phyloP scores from a whole-genome alignment of 352 stramenopile genomes.

The Phytophthora idaei region DNA sequence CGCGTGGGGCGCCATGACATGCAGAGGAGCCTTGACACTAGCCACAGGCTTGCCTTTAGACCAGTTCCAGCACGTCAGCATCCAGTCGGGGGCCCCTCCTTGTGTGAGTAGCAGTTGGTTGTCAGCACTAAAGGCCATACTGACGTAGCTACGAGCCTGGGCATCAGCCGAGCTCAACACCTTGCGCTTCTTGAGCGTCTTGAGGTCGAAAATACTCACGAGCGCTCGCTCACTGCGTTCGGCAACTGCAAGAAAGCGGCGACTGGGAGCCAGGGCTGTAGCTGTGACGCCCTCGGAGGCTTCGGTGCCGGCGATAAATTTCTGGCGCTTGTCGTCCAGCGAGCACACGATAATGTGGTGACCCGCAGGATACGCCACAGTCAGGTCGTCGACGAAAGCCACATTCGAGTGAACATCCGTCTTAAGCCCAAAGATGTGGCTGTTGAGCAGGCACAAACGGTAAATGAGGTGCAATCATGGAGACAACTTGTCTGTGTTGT shows the following conservation, averaged over 20 bases:
- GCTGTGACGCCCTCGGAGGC: conserved; percentile 75
- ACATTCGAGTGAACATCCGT: conserved; percentile 81
- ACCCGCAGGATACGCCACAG: conserved; percentile 84
- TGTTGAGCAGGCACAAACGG: conserved; percentile 15
- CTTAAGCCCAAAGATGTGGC: conserved; percentile 93
- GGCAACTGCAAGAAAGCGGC: conserved; percentile 79
- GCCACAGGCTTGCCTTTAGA: conserved; percentile 90
- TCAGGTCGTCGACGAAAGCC: conserved; percentile 86
- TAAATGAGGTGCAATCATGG: conserved; percentile 3
- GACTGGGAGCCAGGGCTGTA: conserved; percentile 68
- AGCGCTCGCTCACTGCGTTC: conserved; percentile 73
- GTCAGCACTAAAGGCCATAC: conserved; percentile 90
- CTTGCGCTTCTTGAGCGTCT: conserved; percentile 92
- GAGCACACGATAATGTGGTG: conserved; percentile 90
- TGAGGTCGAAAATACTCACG: conserved; percentile 89
- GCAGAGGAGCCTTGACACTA: conserved; percentile 71
- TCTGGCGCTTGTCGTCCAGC: conserved; percentile 91
- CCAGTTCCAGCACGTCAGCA: conserved; percentile 93
- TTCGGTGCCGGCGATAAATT: conserved; percentile 86
- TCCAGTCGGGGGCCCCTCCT: conserved; percentile 85
- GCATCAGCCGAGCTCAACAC: conserved; percentile 76
- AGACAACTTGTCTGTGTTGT: neutral
- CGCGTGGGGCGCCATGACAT: conserved; percentile 51
- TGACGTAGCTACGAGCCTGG: conserved; percentile 71
- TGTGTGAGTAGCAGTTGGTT: conserved; percentile 92